These are phyloP conservation scores for Tarenaya hassleriana DNA, from an alignment of 345 rosid genomes.

Conservation along the genomic window DNA sequence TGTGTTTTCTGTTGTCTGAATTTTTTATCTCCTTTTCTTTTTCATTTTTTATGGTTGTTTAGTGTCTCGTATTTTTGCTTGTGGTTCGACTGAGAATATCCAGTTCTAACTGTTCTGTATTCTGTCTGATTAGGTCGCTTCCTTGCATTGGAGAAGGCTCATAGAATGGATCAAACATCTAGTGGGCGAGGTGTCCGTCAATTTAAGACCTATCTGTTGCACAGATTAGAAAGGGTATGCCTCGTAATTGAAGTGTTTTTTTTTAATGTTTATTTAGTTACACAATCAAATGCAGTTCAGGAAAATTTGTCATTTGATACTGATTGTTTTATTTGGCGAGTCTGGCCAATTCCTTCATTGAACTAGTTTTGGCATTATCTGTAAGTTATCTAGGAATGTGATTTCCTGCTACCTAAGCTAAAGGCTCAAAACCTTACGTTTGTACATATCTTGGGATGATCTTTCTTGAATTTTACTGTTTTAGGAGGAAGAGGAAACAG, in stretches of 20 bases:
- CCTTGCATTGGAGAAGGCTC: constrained; percentile 88
- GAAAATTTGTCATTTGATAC: too few relatives aligned
- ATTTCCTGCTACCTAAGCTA: too few relatives aligned
- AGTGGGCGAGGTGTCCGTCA: constrained; percentile 87
- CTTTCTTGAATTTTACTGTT: constrained; percentile 19
- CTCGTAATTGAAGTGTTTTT: background rate
- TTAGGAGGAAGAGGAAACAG: constrained; percentile 60
- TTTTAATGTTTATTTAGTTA: background rate
- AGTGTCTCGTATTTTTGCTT: background rate
- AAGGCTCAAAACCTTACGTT: constrained; percentile 5
- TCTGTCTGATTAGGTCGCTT: constrained; percentile 59
- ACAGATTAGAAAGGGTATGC: constrained; percentile 70
- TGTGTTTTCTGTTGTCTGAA: too few relatives aligned
- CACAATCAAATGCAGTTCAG: background rate
- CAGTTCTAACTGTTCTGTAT: background rate
- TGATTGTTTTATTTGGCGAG: background rate
- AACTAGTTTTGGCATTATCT: background rate
- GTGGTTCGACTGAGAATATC: background rate
- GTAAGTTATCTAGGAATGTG: background rate
- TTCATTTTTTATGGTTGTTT: constrained; percentile 3
- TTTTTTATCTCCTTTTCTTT: too few relatives aligned
- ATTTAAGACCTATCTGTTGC: constrained; percentile 82
- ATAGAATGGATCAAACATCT: constrained; percentile 53
- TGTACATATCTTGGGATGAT: background rate
- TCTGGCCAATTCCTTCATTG: background rate